Evolutionary conservation across 495 filamentous ascomycete genomes (phyloP).

Genomic region (Neurospora sp.): DNA sequence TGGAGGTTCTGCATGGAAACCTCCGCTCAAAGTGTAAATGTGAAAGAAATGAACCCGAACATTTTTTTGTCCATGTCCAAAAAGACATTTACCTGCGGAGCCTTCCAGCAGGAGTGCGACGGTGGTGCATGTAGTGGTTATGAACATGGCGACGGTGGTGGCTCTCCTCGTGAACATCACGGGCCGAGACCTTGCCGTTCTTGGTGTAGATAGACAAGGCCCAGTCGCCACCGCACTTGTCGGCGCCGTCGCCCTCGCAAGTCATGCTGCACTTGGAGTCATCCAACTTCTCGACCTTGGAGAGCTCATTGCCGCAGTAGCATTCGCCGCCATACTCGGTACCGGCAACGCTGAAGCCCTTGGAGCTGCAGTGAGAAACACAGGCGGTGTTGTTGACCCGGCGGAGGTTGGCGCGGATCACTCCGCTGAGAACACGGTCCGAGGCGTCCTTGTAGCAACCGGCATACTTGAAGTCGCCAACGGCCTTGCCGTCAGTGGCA

Average conservation of each 20-base stretch:
- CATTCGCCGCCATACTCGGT: conserved; percentile 58
- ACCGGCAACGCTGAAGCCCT: conserved; percentile 46
- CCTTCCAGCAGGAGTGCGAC: conserved; percentile 8
- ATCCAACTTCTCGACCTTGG: conserved; percentile 26
- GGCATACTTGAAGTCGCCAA: conserved; percentile 21
- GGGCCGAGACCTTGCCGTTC: conserved; percentile 11
- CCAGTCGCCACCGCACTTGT: conserved; percentile 38
- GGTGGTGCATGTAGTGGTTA: conserved; percentile 18
- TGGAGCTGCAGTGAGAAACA: conserved; percentile 43
- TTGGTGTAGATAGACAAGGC: conserved; percentile 33
- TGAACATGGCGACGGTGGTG: conserved; percentile 13
- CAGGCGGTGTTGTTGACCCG: conserved; percentile 50
- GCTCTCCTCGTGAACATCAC: neutral
- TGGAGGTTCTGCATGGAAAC: neutral
- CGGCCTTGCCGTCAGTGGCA: conserved; percentile 5
- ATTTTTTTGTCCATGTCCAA: neutral
- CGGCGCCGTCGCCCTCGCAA: conserved; percentile 33
- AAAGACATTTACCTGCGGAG: neutral
- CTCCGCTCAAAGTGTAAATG: neutral
- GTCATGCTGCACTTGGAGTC: conserved; percentile 32
- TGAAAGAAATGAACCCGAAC: neutral
- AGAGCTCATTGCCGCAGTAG: conserved; percentile 49
- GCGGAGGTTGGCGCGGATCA: conserved; percentile 31
- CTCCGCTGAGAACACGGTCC: conserved; percentile 28
- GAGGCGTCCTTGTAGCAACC: conserved; percentile 25